Conservation (phyloP, 202 grass and related monocot genomes). For the Schoenoplectus tabernaemontani region DNA sequence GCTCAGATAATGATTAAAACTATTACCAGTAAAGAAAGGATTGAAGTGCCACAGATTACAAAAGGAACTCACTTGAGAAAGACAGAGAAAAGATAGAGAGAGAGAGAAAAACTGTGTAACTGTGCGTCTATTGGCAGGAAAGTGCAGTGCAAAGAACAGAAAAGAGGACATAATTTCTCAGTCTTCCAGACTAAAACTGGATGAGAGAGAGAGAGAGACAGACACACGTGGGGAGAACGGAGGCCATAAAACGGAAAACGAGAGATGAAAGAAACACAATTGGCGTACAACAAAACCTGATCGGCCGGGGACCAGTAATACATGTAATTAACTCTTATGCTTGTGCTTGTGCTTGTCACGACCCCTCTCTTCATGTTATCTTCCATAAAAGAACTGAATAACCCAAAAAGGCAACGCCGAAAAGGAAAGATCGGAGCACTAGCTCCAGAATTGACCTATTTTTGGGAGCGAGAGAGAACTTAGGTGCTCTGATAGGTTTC, state of each 20-base stretch:
- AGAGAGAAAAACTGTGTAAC: background rate
- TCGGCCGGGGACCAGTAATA: conserved; percentile 46
- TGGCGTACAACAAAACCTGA: conserved; percentile 35
- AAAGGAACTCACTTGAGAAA: background rate
- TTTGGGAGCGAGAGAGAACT: background rate
- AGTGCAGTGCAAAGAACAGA: conserved; percentile 4
- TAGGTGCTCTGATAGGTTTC: background rate
- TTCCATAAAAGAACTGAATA: conserved; percentile 15
- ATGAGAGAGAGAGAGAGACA: background rate
- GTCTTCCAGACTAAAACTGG: conserved; percentile 16
- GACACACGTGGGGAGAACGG: conserved; percentile 20
- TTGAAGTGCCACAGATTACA: background rate
- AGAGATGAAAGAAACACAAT: conserved; percentile 13
- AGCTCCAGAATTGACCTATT: background rate
- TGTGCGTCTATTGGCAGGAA: conserved; percentile 14
- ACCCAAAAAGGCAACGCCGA: too few relatives aligned
- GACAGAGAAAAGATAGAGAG: background rate
- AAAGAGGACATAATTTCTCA: conserved; percentile 8
- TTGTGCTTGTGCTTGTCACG: conserved; percentile 11
- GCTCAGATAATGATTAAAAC: background rate
- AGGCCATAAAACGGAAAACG: background rate
- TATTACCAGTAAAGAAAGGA: background rate
- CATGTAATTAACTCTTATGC: conserved; percentile 1
- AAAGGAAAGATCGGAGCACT: conserved; percentile 2
- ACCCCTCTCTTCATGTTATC: background rate